Percentiles rank a stretch among this genome's conserved stretches.
phyloP scores from a whole-genome alignment of 1,284 basidiomycete species.

The Cutaneotrichosporon sp. region DNA sequence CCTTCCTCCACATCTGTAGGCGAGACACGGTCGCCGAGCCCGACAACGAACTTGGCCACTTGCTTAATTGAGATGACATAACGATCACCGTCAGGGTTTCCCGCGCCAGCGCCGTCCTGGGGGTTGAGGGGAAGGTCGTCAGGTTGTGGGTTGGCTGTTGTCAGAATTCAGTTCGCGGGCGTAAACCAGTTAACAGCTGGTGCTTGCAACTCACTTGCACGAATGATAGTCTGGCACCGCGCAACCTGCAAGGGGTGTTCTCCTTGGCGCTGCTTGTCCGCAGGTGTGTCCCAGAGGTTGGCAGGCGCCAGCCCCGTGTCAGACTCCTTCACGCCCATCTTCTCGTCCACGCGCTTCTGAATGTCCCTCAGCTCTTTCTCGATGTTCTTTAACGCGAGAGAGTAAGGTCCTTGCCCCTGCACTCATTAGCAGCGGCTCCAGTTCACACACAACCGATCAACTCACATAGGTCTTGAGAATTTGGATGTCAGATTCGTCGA shows the following conservation, averaged over 20 bases:
- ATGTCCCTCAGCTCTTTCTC: slow-evolving; percentile 93
- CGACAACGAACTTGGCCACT: slow-evolving; percentile 99
- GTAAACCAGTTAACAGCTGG: too few relatives aligned
- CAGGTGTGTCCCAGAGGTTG: slow-evolving; percentile 90
- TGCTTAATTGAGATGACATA: slow-evolving; percentile 99
- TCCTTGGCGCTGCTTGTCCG: slow-evolving; percentile 73
- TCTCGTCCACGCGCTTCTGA: slow-evolving; percentile 95
- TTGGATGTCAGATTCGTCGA: slow-evolving; percentile 98
- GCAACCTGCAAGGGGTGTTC: slow-evolving; percentile 95
- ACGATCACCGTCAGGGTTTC: slow-evolving; percentile 78
- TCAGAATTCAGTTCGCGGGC: too few relatives aligned
- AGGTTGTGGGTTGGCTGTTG: slow-evolving; percentile 58
- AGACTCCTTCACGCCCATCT: slow-evolving; percentile 96
- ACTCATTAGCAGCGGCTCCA: neutral
- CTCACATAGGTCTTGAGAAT: slow-evolving; percentile 93
- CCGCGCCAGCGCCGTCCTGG: slow-evolving; percentile 48
- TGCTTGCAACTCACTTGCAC: slow-evolving; percentile 55
- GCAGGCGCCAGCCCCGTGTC: slow-evolving; percentile 96
- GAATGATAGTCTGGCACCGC: slow-evolving; percentile 97
- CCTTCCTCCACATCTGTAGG: slow-evolving; percentile 99
- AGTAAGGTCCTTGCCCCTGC: slow-evolving; percentile 97
- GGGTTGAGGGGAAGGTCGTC: slow-evolving; percentile 49
- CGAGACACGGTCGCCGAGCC: slow-evolving; percentile 90
- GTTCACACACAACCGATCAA: too few relatives aligned
- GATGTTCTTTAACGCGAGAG: slow-evolving; percentile 77